phyloP scores from a whole-genome alignment of 495 filamentous ascomycete genomes.

The Penicillium subrubescens region DNA sequence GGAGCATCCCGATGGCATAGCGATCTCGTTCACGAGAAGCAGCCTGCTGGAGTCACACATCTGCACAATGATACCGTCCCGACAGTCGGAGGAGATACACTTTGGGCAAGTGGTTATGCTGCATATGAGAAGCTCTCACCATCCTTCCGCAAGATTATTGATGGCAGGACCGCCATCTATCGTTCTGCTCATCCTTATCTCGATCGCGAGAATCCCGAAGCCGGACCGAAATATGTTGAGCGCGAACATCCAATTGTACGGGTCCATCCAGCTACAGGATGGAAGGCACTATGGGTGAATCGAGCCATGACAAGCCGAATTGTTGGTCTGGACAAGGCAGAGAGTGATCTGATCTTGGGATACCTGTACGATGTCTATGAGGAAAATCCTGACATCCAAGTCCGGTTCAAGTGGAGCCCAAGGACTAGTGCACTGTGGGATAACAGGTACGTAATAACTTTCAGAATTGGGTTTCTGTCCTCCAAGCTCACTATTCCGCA shows the following conservation, averaged over 20 bases:
- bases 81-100: conserved; percentile 65
- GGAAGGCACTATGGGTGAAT: conserved; percentile 73
- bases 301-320: conserved; percentile 65
- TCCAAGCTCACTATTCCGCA: conserved; percentile 58
- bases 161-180: conserved; percentile 68
- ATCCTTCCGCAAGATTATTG: conserved; percentile 68
- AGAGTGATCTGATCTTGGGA: conserved; percentile 67
- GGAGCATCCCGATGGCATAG: conserved; percentile 70
- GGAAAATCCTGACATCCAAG: conserved; percentile 67
- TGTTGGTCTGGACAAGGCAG: conserved; percentile 64
- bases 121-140: conserved; percentile 75
- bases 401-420: conserved; percentile 66
- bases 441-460: conserved; percentile 51
- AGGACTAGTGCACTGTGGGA: conserved; percentile 65
- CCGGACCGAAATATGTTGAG: conserved; percentile 65
- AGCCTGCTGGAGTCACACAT: conserved; percentile 71
- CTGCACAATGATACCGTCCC: conserved; percentile 69
- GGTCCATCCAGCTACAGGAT: conserved; percentile 70
- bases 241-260: conserved; percentile 69
- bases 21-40: conserved; percentile 69
- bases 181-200: conserved; percentile 68
- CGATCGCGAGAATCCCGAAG: conserved; percentile 60
- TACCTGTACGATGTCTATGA: conserved; percentile 68
- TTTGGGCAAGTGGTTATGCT: conserved; percentile 70
- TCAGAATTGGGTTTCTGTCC: conserved; percentile 51